Evolutionary conservation across 495 filamentous ascomycete genomes (phyloP).

Genomic region (Xylaria intraflava): DNA sequence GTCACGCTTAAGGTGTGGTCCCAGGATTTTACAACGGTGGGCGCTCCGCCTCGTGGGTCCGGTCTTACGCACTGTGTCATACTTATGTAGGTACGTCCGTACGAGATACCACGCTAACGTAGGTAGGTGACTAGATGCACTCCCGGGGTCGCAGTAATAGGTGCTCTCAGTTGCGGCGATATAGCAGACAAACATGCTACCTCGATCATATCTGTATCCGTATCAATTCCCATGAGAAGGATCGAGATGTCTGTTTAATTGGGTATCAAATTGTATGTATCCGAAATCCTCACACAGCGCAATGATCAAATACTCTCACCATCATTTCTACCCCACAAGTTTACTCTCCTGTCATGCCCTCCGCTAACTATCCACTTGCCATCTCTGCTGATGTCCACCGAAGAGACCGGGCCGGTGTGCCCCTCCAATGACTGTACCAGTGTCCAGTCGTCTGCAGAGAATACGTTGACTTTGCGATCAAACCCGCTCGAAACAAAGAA

Average conservation of each 20-base stretch:
- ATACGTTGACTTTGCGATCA: conserved; percentile 92
- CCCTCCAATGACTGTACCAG: conserved; percentile 80
- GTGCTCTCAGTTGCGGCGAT: too few species aligned
- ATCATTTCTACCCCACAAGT: conserved; percentile 91
- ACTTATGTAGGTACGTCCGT: too few species aligned
- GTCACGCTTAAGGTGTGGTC: too few species aligned
- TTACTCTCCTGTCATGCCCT: conserved; percentile 91
- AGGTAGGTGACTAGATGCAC: too few species aligned
- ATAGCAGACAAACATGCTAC: too few species aligned
- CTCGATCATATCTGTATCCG: too few species aligned
- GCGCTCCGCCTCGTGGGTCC: too few species aligned
- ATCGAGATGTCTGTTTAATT: conserved; percentile 16
- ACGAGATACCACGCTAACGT: too few species aligned
- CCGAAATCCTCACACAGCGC: background rate
- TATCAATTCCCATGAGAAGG: too few species aligned
- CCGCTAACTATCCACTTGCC: conserved; percentile 87
- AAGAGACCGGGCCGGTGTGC: conserved; percentile 85
- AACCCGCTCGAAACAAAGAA: conserved; percentile 90
- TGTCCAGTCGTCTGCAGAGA: conserved; percentile 93
- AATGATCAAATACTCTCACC: conserved; percentile 38
- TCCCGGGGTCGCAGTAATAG: too few species aligned
- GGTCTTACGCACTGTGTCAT: too few species aligned
- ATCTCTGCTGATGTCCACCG: conserved; percentile 78
- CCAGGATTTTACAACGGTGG: too few species aligned
- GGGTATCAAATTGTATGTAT: conserved; percentile 19